Conservation (phyloP, 164 flowering plant species). For the Houttuynia cordata region DNA sequence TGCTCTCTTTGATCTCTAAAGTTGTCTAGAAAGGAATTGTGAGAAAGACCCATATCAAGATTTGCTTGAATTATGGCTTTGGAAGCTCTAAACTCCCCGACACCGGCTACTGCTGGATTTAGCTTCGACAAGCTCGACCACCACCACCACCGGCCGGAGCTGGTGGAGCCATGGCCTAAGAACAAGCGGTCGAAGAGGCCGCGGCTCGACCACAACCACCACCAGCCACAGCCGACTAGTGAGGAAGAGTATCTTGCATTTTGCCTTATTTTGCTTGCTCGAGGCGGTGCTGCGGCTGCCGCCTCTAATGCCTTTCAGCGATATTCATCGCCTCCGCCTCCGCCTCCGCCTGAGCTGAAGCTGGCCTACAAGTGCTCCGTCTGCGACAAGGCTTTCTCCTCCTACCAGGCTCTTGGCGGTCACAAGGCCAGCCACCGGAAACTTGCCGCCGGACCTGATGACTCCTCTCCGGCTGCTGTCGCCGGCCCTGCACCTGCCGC, state of each 20-base stretch:
- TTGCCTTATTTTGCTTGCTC: slow-evolving; percentile 58
- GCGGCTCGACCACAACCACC: slow-evolving; percentile 8
- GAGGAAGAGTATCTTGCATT: slow-evolving; percentile 56
- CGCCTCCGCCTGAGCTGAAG: slow-evolving; percentile 7
- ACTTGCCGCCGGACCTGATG: slow-evolving; percentile 3
- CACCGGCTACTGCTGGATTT: slow-evolving; percentile 13
- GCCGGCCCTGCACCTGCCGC: slow-evolving; percentile 5
- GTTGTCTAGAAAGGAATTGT: neutral
- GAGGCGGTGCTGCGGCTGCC: slow-evolving; percentile 14
- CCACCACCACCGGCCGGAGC: neutral
- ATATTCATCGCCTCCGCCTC: slow-evolving; percentile 4
- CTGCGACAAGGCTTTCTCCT: slow-evolving; percentile 54
- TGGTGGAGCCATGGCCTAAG: slow-evolving; percentile 34
- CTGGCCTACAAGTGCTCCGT: slow-evolving; percentile 43
- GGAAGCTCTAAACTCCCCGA: slow-evolving; percentile 37
- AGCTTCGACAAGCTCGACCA: slow-evolving; percentile 9
- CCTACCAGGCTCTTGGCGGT: slow-evolving; percentile 86
- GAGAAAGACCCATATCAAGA: neutral
- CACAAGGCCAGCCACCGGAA: slow-evolving; percentile 89
- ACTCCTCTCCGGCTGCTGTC: slow-evolving; percentile 8
- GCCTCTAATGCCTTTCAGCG: neutral
- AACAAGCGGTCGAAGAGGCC: slow-evolving; percentile 47
- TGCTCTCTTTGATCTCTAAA: no score
- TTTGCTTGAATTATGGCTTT: slow-evolving; percentile 21
- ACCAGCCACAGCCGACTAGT: neutral